Evolutionary conservation across 2,329 filamentous ascomycete genomes (phyloP), one percentile per base, ranked within the genome.

Genomic region (Cylindrodendrum hubeiense): DNA sequence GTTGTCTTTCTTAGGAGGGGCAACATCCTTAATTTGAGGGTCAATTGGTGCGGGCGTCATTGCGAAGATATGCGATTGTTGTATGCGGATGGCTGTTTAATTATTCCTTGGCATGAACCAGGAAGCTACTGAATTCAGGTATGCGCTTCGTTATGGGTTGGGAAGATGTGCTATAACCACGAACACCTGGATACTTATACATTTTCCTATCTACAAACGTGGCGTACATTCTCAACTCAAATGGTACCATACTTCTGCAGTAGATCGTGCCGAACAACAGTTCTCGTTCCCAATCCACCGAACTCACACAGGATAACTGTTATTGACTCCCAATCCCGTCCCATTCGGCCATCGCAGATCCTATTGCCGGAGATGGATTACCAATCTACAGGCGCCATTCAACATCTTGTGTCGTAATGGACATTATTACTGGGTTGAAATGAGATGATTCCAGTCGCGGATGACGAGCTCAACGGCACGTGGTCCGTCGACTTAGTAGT

Each of bases 11-110:
- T 79, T 84, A 1, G 86, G 91, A 65, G 86, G 79, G 7, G 85
- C 86, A 15, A 89, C 86, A 74, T 93, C 91, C 41, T 85, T 85
- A 66, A 93, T 92, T 37, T 83, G 80, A 5, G 87, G 79, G 60
- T 89, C 83, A 69, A 93, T 90, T 41, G 90, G 84, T 70, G 85
- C 84, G 9, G 89, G 89, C 2, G 79, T 81, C 84, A 85, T 86
- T 1, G 12, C 74, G 54, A 12, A 6, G 3, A 39, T 6, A 9
- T 60, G 2, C 2, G 5, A 3, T 12, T 9, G 43, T 5, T 13
- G 13, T 46, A 17, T 41, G 5, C 28, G 28, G 5, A 21, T 24
- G 28, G 9, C 37, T 8, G 15, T 8, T 39, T 3, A 19, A n/a
- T 17, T 17, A 39, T 39, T 39, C 7, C 37, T 39, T 39, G 15